A percentile compares a stretch with the other conserved stretches of the same genome.
These are phyloP conservation scores for Zanthoxylum bungeanum DNA, from an alignment of 345 rosid species.

Conservation along the genomic window DNA sequence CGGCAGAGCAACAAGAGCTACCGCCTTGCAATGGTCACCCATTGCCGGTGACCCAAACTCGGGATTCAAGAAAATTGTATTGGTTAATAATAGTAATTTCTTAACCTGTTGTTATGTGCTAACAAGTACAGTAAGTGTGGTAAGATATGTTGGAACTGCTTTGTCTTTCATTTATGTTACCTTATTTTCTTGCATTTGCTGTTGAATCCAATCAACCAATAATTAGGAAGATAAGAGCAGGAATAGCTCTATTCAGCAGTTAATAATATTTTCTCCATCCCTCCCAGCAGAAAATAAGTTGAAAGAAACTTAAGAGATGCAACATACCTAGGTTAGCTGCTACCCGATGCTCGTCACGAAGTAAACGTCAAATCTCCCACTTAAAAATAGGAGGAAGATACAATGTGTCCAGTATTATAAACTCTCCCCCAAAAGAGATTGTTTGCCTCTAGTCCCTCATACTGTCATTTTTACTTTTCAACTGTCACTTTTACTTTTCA, in stretches of 20 bases:
- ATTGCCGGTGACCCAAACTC: no score
- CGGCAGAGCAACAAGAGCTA: no score
- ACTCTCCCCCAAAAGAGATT: slow-evolving; percentile 36
- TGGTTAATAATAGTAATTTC: no score
- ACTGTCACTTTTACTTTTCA: slow-evolving; percentile 33
- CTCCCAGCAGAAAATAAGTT: slow-evolving; percentile 8
- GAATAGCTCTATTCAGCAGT: slow-evolving; percentile 19
- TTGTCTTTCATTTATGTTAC: no score
- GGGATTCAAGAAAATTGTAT: no score
- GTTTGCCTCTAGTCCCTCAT: slow-evolving; percentile 39
- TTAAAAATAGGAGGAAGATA: slow-evolving; percentile 49
- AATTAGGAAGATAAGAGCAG: slow-evolving; percentile 9
- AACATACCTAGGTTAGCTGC: slow-evolving; percentile 22
- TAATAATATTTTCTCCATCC: slow-evolving; percentile 20
- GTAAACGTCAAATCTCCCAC: slow-evolving; percentile 52
- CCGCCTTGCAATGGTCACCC: no score
- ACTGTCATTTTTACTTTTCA: slow-evolving; percentile 34
- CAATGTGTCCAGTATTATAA: slow-evolving; percentile 49
- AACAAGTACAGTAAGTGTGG: no score
- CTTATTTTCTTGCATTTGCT: no score
- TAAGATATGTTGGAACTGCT: no score
- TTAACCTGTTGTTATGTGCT: no score
- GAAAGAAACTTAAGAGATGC: slow-evolving; percentile 4
- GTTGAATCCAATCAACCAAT: slow-evolving; percentile 11
- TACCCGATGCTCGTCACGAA: slow-evolving; percentile 35